Conservation (phyloP, 768 basidiomycete species). For the Hericium erinaceus region DNA sequence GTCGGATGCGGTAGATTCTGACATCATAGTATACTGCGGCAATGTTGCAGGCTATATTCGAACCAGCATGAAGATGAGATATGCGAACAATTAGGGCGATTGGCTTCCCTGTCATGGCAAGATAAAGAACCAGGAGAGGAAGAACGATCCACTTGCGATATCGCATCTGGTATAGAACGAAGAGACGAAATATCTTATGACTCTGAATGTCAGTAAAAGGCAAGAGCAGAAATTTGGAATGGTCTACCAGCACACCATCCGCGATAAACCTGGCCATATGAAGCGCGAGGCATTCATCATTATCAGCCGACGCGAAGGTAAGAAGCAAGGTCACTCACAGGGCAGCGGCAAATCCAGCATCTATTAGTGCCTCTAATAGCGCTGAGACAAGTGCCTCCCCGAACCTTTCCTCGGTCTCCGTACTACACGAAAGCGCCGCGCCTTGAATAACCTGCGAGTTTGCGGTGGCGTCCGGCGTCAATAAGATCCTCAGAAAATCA, state of each 20-base stretch:
- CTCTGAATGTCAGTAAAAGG: neutral
- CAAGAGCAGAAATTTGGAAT: neutral
- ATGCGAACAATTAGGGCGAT: neutral
- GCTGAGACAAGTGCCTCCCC: neutral
- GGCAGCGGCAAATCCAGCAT: neutral
- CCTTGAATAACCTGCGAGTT: neutral
- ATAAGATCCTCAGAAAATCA: neutral
- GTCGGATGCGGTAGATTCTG: neutral
- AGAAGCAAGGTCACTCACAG: neutral
- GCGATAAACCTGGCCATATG: neutral
- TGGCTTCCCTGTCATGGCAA: too few relatives aligned
- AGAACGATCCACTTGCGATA: neutral
- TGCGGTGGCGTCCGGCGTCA: neutral
- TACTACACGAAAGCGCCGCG: neutral
- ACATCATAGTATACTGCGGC: neutral
- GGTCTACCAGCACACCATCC: neutral
- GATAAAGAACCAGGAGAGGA: neutral
- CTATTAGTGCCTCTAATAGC: neutral
- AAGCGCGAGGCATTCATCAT: neutral
- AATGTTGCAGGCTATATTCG: neutral
- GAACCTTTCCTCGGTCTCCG: neutral
- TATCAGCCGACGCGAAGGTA: neutral
- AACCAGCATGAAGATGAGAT: neutral
- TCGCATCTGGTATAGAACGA: neutral
- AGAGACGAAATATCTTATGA: neutral